Base-by-base conservation (phyloP, 345 rosid genomes). In the Rubroshorea leprosula region DNA sequence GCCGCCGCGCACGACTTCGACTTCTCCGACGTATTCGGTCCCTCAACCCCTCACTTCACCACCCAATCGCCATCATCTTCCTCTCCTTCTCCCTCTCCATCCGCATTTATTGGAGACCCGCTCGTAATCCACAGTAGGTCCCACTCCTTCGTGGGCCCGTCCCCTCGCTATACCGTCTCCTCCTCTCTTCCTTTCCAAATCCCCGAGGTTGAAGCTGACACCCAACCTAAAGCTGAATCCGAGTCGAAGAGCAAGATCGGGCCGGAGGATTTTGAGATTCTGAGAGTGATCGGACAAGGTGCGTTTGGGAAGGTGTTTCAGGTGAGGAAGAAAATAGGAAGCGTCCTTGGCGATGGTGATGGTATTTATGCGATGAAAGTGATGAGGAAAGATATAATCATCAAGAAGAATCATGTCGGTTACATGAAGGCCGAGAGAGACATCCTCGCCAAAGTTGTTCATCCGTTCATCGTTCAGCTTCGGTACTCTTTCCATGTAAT, bases 391-490 rank as follows among this genome's bases (percentile, higher is more conserved):
- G 80, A 78, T 4, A 71, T 68, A 20, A 82, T 85, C 17, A 82
- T 85, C 15, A 82, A 73, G 71, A 85, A 82, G 78, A 82, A 82
- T 54, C 92, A 85, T 68, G 83, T 82, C 2, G 92, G 82, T 61
- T 85, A 85, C 68, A 85, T 82, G 88, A 85, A 69, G 56, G 88
- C 92, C 23, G 92, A 82, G 73, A 69, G 86, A 67, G 84, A 85
- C 67, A 82, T 85, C 58, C 92, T 85, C 38, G 80, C 84, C 39
- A 82, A 82, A 75, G 80, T 85, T 26, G 55, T 69, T 55, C 88
- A 85, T 68, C 92, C 92, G 23, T 82, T 80, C 44, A 73, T 85
- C 31, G 92, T 85, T 54, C 92, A 72, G 57, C 88, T 85, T 51
- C 78, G 88, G 54, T 85, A 74, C 77, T 85, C 92, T 64, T 85